Conservation (phyloP, 2,329 filamentous ascomycete species). For the Venturia aucupariae region DNA sequence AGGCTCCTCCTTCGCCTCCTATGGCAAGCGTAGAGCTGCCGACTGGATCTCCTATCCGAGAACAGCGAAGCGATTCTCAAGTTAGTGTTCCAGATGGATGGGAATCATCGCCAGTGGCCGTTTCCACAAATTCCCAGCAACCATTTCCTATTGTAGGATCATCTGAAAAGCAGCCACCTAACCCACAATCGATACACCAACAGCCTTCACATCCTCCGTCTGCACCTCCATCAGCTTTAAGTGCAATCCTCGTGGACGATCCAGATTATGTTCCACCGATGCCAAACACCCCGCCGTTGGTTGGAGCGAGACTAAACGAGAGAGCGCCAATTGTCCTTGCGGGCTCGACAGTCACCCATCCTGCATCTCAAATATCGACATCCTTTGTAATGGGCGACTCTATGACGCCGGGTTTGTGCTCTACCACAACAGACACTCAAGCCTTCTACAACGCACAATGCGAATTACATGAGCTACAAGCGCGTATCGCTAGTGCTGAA, state of each 20-base stretch:
- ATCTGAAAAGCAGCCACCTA: not conserved
- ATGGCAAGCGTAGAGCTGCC: slow-evolving; percentile 9
- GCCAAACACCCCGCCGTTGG: slow-evolving; percentile 9
- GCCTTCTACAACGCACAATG: not conserved
- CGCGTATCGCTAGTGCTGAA: not conserved
- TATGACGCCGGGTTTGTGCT: not conserved
- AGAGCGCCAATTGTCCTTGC: slow-evolving; percentile 3
- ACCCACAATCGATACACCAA: not conserved
- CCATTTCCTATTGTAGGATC: not conserved
- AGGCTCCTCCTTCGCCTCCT: not conserved
- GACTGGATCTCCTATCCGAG: not conserved
- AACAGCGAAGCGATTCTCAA: slow-evolving; percentile 5
- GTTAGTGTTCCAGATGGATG: not conserved
- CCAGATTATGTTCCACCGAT: slow-evolving; percentile 12
- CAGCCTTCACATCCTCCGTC: not conserved
- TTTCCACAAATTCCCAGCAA: not conserved
- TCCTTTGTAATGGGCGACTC: slow-evolving; percentile 5
- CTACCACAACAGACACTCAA: not conserved
- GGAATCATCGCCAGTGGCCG: not conserved
- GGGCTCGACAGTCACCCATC: not conserved
- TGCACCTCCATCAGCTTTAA: not conserved
- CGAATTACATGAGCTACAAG: slow-evolving; percentile 1
- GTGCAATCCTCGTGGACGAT: slow-evolving; percentile 2
- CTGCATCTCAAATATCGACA: not conserved
- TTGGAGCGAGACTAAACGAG: not conserved